A percentile compares a stretch with the other conserved stretches of the same genome.
These are phyloP conservation scores for Agaricales sp. DNA, from an alignment of 1,284 basidiomycete genomes.

Conservation along the genomic window DNA sequence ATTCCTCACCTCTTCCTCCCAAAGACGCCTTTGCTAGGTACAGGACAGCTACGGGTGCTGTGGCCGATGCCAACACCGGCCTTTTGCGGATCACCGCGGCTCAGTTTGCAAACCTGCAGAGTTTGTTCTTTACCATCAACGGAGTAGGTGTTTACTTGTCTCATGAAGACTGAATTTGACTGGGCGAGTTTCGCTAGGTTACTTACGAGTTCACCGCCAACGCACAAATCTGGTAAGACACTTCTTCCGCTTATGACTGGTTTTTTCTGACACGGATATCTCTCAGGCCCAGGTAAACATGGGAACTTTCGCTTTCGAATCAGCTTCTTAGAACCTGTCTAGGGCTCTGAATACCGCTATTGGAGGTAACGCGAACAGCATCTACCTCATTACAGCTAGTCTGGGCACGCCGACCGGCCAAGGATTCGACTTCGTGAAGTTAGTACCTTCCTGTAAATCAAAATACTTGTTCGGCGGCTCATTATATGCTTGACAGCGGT, in stretches of 20 bases:
- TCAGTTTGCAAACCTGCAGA: conserved; percentile 27
- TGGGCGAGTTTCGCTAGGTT: conserved; percentile 12
- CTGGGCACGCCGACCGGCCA: conserved; percentile 26
- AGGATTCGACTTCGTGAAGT: conserved; percentile 40
- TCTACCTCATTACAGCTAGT: conserved; percentile 42
- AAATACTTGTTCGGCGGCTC: conserved; percentile 4
- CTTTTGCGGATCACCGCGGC: conserved; percentile 26
- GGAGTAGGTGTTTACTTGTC: conserved; percentile 16
- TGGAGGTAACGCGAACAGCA: conserved; percentile 24
- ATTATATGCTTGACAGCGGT: conserved; percentile 17
- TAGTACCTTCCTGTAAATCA: conserved; percentile 7
- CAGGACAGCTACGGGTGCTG: conserved; percentile 24
- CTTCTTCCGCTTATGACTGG: not conserved
- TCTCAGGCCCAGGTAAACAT: not conserved
- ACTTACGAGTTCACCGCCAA: conserved; percentile 32
- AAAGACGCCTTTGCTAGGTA: conserved; percentile 19
- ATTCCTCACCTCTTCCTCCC: conserved; percentile 13
- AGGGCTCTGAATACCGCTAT: conserved; percentile 29
- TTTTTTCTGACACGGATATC: too few species aligned
- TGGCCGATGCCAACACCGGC: conserved; percentile 25
- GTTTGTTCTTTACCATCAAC: conserved; percentile 31
- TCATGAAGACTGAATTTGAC: not conserved
- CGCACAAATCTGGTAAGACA: conserved; percentile 35
- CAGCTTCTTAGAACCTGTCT: conserved; percentile 14
- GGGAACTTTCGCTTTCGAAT: not conserved